Percentiles rank a stretch among this genome's conserved stretches.
Evolutionary conservation across 73 alveolate genomes (phyloP).

Genomic region (Paramecium caudatum): DNA sequence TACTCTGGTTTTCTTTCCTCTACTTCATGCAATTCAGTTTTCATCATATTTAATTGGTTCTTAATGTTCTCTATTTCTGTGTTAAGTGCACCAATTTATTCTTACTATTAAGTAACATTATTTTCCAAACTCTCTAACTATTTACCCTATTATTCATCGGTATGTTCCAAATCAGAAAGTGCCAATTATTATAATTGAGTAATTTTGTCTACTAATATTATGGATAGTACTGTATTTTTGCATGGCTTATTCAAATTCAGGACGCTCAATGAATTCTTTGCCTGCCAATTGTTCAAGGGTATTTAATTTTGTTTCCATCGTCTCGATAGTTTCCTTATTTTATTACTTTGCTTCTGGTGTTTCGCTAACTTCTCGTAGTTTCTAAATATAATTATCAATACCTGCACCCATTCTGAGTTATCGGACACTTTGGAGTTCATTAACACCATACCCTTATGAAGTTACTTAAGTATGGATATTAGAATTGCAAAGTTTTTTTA

Average conservation of each 20-base stretch:
- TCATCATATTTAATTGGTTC: not conserved
- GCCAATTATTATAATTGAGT: not conserved
- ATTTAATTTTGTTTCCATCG: not conserved
- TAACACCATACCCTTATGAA: slow-evolving; percentile 45
- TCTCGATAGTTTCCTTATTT: not conserved
- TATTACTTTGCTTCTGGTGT: slow-evolving; percentile 18
- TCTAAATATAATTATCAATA: slow-evolving; percentile 10
- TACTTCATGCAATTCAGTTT: slow-evolving; percentile 33
- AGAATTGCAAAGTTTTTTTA: slow-evolving; percentile 53
- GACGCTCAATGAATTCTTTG: not conserved
- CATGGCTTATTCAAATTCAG: not conserved
- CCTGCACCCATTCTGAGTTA: slow-evolving; percentile 53
- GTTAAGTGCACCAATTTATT: not conserved
- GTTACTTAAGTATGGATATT: slow-evolving; percentile 10
- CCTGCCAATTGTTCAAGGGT: not conserved
- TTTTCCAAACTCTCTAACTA: not conserved
- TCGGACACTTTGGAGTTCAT: slow-evolving; percentile 4
- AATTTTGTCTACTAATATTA: not conserved
- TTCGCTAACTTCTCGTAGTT: slow-evolving; percentile 44
- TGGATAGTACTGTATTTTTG: not conserved
- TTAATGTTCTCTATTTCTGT: not conserved
- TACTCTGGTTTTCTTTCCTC: slow-evolving; percentile 11
- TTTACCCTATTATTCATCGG: not conserved
- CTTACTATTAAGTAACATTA: not conserved
- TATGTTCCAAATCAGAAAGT: not conserved